A percentile compares a stretch with the other conserved stretches of the same genome.
phyloP scores from a whole-genome alignment of 768 basidiomycete species.

The Boletus reticuloceps region DNA sequence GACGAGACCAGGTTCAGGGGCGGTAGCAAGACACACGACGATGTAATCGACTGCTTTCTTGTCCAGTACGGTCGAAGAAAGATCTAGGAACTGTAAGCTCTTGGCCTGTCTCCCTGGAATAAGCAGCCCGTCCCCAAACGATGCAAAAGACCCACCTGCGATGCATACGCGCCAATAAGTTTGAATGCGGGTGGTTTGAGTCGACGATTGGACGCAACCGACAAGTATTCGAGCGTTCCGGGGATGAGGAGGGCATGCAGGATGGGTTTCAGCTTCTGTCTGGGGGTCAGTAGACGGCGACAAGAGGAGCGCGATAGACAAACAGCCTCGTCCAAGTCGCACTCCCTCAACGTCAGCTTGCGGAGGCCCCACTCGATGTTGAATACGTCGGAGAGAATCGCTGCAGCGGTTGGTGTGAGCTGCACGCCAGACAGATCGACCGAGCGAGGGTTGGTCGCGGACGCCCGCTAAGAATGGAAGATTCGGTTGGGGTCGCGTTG shows the following conservation, averaged over 20 bases:
- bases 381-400: conserved; percentile 87
- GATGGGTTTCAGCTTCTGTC: conserved; percentile 80
- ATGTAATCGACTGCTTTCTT: conserved; percentile 83
- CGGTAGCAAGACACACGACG: conserved; percentile 56
- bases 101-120: conserved; percentile 51
- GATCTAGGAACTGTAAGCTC: conserved; percentile 80
- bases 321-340: conserved; percentile 83
- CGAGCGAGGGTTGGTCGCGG: conserved; percentile 57
- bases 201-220: conserved; percentile 82
- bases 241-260: conserved; percentile 88
- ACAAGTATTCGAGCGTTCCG: conserved; percentile 74
- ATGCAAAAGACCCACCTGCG: conserved; percentile 49
- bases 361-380: conserved; percentile 91
- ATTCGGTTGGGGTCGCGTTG: neutral
- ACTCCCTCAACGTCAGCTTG: conserved; percentile 82
- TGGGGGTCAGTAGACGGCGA: neutral
- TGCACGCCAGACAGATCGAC: conserved; percentile 81
- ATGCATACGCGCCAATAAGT: conserved; percentile 73
- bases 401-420: conserved; percentile 65
- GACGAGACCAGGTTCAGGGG: conserved; percentile 47
- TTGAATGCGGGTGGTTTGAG: conserved; percentile 77
- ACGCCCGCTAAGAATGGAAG: conserved; percentile 41
- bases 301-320: conserved; percentile 1
- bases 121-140: neutral
- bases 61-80: conserved; percentile 84